Percentiles rank a stretch among this genome's conserved stretches.
Conservation (phyloP, 257 asterid genomes). For the Rauvolfia tetraphylla region DNA sequence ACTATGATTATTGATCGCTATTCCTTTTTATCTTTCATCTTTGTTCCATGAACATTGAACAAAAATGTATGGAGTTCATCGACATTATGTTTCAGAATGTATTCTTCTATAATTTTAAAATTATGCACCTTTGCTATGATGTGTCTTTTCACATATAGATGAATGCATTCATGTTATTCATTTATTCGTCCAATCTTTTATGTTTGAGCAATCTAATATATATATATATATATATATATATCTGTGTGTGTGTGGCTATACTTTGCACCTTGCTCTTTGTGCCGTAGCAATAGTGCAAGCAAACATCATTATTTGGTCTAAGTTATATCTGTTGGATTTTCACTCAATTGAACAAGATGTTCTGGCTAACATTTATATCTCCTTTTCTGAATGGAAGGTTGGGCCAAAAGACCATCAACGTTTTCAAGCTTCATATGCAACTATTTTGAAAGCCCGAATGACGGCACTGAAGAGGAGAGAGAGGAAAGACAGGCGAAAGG, state of each 20-base stretch:
- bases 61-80: not conserved
- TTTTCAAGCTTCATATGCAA: slow-evolving; percentile 86
- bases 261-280: no score
- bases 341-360: not conserved
- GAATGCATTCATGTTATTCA: not conserved
- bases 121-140: not conserved
- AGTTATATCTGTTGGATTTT: not conserved
- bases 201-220: not conserved
- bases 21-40: not conserved
- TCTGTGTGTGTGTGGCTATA: no score
- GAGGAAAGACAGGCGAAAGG: slow-evolving; percentile 79
- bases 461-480: slow-evolving; percentile 95
- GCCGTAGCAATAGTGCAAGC: not conserved
- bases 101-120: not conserved
- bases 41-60: not conserved
- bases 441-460: slow-evolving; percentile 81
- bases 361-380: not conserved
- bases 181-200: not conserved
- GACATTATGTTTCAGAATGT: not conserved
- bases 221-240: no score
- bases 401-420: slow-evolving; percentile 86
- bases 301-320: not conserved
- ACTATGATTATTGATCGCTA: not conserved
- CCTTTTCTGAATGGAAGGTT: slow-evolving; percentile 43
- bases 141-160: not conserved